Conservation (phyloP, 163 green algal species). For the Prototheca cutis region DNA sequence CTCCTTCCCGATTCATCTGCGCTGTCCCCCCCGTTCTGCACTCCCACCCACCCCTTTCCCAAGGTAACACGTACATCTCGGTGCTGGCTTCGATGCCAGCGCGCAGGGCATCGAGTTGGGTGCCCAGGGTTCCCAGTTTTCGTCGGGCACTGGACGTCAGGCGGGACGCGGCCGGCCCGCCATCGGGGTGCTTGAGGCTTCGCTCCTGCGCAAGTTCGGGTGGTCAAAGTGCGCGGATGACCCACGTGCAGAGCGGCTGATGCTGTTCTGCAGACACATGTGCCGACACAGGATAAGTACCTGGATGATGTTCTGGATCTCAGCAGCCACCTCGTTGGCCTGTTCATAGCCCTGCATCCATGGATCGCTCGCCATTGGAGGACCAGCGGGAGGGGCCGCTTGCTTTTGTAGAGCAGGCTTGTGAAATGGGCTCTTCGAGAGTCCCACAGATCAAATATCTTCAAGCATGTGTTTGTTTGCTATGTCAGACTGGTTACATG, state of each 20-base stretch:
- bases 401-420: too few species aligned
- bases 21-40: too few species aligned
- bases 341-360: conserved; percentile 68
- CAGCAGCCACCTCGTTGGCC: conserved; percentile 54
- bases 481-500: too few species aligned
- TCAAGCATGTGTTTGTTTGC: too few species aligned
- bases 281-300: conserved; percentile 13
- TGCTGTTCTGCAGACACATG: background rate
- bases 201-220: conserved; percentile 68
- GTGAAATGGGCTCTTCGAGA: too few species aligned
- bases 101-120: conserved; percentile 54
- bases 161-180: conserved; percentile 62
- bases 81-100: conserved; percentile 46
- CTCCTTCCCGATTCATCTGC: too few species aligned
- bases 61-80: conserved; percentile 67
- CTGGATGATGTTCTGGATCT: conserved; percentile 66
- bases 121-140: conserved; percentile 69
- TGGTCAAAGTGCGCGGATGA: too few species aligned
- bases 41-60: too few species aligned
- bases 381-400: too few species aligned
- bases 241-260: too few species aligned
- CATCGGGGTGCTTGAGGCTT: conserved; percentile 51
- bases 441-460: too few species aligned
- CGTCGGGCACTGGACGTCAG: conserved; percentile 66
- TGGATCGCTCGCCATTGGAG: too few species aligned